Evolutionary conservation across 78 protist species (phyloP), one percentile per base, ranked within the genome.

Genomic region (Dictyostelium discoideum): DNA sequence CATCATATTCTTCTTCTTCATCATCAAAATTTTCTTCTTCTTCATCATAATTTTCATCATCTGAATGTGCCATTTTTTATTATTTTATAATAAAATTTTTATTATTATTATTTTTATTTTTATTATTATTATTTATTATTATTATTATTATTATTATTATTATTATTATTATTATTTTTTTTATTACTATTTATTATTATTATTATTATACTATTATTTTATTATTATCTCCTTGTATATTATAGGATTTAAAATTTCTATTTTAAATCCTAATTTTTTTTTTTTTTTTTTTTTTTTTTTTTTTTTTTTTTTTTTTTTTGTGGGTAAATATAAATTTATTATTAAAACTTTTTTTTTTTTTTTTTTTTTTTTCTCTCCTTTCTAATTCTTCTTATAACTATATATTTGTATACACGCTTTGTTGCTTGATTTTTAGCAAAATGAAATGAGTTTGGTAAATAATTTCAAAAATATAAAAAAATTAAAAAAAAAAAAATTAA

Each of bases 1-100:
- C 87, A 13, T 81, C 78, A 18, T 67, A 67, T n/a, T 72, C 88
- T 16, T 90, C 88, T 22, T 82, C 84, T 6, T 90, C 95, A 20
- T 80, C 82, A 18, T 29, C 67, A 65, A 81, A 37, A 9, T 67
- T 54, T 60, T 89, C 94, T 22, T 88, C 93, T 22, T 13, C 69
- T 8, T 32, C 42, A 24, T 87, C 93, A 87, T 60, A 82, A 39
- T 46, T 32, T 77, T 79, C 85, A 32, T 81, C 94, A 67, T 89
- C 94, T 65, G 81, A 84, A 22, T 79, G 26, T 65, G 82, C 74
- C 87, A 81, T 79, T 16, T 79, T 63, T 78, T 79, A 5, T 42
- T 8, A 57, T 29, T 72, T 72, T 22, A n/a, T 65, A 18, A 14
- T 63, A 63, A 8, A 8, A 26, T 8, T 69, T 69, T 7, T 74